Percentiles rank a stretch among this genome's conserved stretches.
Evolutionary conservation across 2,329 filamentous ascomycete genomes (phyloP).

Genomic region (Aspergillus felis): DNA sequence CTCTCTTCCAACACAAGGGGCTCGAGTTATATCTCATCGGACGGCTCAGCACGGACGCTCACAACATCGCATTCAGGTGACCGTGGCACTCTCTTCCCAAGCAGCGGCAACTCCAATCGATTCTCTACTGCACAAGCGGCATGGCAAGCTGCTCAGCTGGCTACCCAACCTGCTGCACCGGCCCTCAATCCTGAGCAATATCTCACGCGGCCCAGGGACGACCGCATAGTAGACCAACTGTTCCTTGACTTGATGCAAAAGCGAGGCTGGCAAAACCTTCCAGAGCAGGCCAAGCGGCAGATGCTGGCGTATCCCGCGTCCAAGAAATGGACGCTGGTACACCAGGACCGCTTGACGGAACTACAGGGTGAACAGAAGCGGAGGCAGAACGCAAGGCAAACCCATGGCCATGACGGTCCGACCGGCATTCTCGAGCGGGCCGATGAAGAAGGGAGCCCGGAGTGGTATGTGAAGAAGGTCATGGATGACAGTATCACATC

Average conservation of each 20-base stretch:
- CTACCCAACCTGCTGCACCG: conserved; percentile 26
- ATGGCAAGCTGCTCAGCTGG: conserved; percentile 24
- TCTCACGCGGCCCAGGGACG: conserved; percentile 47
- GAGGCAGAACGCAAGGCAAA: conserved; percentile 66
- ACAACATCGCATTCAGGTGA: conserved; percentile 36
- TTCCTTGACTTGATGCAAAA: conserved; percentile 95
- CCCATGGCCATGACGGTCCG: conserved; percentile 61
- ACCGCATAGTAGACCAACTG: conserved; percentile 81
- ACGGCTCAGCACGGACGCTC: conserved; percentile 46
- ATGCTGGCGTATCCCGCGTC: conserved; percentile 92
- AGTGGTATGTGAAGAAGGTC: conserved; percentile 96
- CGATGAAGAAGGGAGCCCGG: conserved; percentile 91
- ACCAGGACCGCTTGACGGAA: conserved; percentile 91
- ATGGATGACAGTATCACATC: conserved; percentile 92
- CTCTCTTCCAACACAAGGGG: conserved; percentile 57
- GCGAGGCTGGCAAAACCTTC: conserved; percentile 93
- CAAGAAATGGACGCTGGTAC: conserved; percentile 97
- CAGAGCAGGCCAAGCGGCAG: conserved; percentile 88
- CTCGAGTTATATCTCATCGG: conserved; percentile 55
- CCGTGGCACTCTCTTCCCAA: conserved; percentile 25
- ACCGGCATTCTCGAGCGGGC: conserved; percentile 70
- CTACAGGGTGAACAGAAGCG: conserved; percentile 93
- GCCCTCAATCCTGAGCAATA: conserved; percentile 29
- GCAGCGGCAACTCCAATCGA: conserved; percentile 22
- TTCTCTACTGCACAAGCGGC: conserved; percentile 28